phyloP scores from a whole-genome alignment of 768 basidiomycete genomes.

The Lactarius hengduanensis region DNA sequence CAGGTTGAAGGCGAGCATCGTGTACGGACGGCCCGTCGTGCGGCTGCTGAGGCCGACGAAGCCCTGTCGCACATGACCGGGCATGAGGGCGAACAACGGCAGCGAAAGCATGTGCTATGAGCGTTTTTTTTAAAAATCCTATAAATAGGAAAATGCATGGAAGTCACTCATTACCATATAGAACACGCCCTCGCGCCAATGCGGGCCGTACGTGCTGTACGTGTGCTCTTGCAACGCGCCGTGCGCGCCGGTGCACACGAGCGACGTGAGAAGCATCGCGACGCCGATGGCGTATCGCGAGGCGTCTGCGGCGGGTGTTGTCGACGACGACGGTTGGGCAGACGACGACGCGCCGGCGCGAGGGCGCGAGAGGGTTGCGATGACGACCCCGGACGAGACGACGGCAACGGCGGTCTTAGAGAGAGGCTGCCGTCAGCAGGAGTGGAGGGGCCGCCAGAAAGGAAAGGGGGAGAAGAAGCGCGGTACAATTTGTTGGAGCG shows the following conservation, averaged over 20 bases:
- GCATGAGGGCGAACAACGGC: constrained; percentile 69
- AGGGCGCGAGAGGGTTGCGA: constrained; percentile 69
- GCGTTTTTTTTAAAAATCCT: too few relatives aligned
- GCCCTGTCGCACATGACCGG: constrained; percentile 54
- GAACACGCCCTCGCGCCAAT: constrained; percentile 83
- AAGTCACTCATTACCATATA: constrained; percentile 55
- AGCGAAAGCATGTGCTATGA: constrained; percentile 67
- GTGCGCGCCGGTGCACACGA: constrained; percentile 64
- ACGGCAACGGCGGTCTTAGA: constrained; percentile 58
- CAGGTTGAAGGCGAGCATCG: constrained; percentile 62
- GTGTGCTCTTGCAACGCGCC: constrained; percentile 78
- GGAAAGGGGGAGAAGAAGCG: neutral
- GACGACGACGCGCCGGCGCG: constrained; percentile 33
- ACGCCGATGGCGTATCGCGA: constrained; percentile 63
- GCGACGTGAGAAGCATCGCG: constrained; percentile 60
- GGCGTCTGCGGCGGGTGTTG: constrained; percentile 26
- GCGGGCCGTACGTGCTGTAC: constrained; percentile 68
- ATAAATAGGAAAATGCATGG: too few relatives aligned
- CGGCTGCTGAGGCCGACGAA: constrained; percentile 37
- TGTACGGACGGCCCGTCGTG: constrained; percentile 45
- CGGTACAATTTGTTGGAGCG: constrained; percentile 11
- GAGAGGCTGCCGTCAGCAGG: constrained; percentile 1
- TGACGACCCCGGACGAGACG: constrained; percentile 67
- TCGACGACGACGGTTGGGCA: neutral
- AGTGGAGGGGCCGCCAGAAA: neutral